Evolutionary conservation across 179 eudicot genomes (phyloP).

Genomic region (Pouteria campechiana): DNA sequence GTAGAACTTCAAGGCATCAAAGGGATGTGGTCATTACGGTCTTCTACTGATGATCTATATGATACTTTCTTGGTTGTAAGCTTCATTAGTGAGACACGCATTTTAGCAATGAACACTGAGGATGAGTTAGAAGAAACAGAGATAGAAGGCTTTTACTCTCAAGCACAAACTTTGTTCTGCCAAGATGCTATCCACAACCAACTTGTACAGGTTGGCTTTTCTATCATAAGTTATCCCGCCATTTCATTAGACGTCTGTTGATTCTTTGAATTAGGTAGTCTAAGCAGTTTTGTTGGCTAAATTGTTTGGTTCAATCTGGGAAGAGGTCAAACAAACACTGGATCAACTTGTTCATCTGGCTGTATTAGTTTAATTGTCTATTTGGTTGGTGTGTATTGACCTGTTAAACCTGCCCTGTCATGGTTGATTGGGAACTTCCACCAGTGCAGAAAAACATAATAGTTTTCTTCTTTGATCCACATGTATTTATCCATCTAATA

Average conservation of each 20-base stretch:
- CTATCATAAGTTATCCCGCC: not conserved
- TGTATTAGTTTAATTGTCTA: too few species aligned
- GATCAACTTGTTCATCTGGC: too few species aligned
- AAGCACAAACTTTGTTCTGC: slow-evolving; percentile 86
- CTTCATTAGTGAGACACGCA: slow-evolving; percentile 90
- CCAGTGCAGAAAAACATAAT: too few species aligned
- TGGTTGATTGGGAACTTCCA: too few species aligned
- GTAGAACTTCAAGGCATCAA: slow-evolving; percentile 99
- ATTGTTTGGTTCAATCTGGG: not conserved
- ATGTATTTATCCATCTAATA: too few species aligned
- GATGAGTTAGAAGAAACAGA: slow-evolving; percentile 98
- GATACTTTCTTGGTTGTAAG: slow-evolving; percentile 97
- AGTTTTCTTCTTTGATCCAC: too few species aligned
- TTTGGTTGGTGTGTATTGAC: too few species aligned
- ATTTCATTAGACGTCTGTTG: not conserved
- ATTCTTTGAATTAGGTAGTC: not conserved
- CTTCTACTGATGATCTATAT: slow-evolving; percentile 77
- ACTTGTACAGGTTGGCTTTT: slow-evolving; percentile 68
- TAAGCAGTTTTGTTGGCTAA: too few species aligned
- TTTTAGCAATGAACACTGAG: slow-evolving; percentile 93
- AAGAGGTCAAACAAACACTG: too few species aligned
- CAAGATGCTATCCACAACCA: slow-evolving; percentile 90
- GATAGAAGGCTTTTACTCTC: slow-evolving; percentile 89
- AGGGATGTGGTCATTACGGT: slow-evolving; percentile 95
- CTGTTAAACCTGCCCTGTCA: too few species aligned